Base-by-base conservation (phyloP, 495 filamentous ascomycete species). In the Apodospora peruviana region DNA sequence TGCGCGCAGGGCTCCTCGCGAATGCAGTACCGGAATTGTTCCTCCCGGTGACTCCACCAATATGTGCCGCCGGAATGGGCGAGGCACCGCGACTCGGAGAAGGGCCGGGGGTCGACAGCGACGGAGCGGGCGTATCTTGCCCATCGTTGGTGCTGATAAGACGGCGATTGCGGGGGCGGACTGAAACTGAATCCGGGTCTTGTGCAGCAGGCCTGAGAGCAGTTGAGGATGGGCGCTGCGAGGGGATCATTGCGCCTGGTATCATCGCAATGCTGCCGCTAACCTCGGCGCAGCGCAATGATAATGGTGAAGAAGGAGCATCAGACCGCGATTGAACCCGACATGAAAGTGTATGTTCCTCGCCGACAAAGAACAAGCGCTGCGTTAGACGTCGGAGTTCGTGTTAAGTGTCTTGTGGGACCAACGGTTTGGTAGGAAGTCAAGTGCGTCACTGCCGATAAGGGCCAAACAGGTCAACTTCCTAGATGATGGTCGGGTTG, bases 21-120 rank as follows among this genome's bases (percentile, higher is more conserved):
- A 66, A 47, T 20, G 59, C 45, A 16, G 53, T 58, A 29, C 60
- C 55, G n/a, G 62, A 53, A 44, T 64, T 43, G 44, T 63, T 65
- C 34, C 60, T 60, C n/a, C 64, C 64, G 1, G 64, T 65, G 25
- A 61, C 57, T 1, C 53, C 49, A 4, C 65, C 65, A 35, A 73
- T 64, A 50, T 55, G 70, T 27, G 69, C 48, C 11, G 65, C 53
- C 2, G 72, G 70, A 53, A 75, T 72, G 17, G 70, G 66, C 52
- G 68, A 67, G 24, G 55, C 64, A 4, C 62, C 66, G 44, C 71
- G 60, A 17, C 53, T 63, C 2, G 56, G 57, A 3, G 62, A 50
- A 8, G 51, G 57, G 21, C 53, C 55, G 3, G 58, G 56, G n/a
- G 46, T 66, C 12, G 64, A 53, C 35, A 11, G 53, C 3, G 59